Base-by-base conservation (phyloP, 2,329 filamentous ascomycete species). In the Penicillium sp. region DNA sequence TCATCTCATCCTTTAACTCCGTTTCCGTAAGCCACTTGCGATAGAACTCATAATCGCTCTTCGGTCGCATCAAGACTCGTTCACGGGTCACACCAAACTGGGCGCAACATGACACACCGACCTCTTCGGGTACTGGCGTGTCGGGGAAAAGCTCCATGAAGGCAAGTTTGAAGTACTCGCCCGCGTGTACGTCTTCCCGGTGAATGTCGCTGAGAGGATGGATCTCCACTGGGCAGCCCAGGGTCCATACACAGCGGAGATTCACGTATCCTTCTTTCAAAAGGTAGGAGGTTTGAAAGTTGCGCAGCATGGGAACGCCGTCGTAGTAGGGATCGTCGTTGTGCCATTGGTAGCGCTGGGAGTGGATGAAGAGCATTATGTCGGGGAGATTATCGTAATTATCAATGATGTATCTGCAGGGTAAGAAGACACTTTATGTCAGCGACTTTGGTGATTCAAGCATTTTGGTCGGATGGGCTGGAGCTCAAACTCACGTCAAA, bases 101-200 rank as follows among this genome's bases (percentile, higher is more conserved):
- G 4, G 83, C 82, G 61, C 83, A 85, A 65, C 83, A 86, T 28
- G 79, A 79, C 1, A 80, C 79, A 1, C 80, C 82, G 4, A 86
- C 78, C 17, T 70, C 68, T 12, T 76, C 66, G 0, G 83, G 83
- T 0, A 79, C 68, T 1, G 73, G 66, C 1, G 55, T 66, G 0
- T 69, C 72, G 0, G 76, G 76, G 59, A 85, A 84, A 3, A 85
- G 64, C n/a, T 78, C 74, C 68, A 78, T 74, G 61, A 83, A 85
- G 0, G 79, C 81, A 28, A 74, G 71, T 45, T 79, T 78, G 60
- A 81, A 84, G 60, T 80, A 78, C 38, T 79, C 76, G 0, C 82
- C 81, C 1, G 81, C 81, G 59, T 82, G 81, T 1, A 82, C 76
- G 17, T 76, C 73, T 39, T 78, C 71, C 55, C 78, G 75, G 55